A percentile compares a stretch with the other conserved stretches of the same genome.
Evolutionary conservation across 1,284 basidiomycete species (phyloP).

Genomic region (Pseudozyma sp.): DNA sequence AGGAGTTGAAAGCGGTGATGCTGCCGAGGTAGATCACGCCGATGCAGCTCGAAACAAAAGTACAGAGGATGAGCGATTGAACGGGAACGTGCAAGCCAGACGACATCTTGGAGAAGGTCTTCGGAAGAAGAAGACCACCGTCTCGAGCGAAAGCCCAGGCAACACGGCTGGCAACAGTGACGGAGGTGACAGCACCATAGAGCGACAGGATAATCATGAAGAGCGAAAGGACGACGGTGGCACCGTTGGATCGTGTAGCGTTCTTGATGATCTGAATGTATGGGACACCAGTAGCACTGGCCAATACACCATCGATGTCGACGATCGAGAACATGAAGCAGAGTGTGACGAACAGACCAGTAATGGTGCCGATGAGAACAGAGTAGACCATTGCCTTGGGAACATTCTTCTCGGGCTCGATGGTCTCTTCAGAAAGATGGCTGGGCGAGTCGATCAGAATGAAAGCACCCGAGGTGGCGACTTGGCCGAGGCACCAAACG

Average conservation of each 20-base stretch:
- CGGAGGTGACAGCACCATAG: constrained; percentile 33
- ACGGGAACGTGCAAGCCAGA: constrained; percentile 27
- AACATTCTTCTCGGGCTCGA: constrained; percentile 37
- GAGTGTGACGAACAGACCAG: constrained; percentile 33
- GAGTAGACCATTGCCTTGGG: constrained; percentile 43
- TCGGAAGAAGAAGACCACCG: constrained; percentile 25
- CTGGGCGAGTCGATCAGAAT: constrained; percentile 40
- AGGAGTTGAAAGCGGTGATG: constrained; percentile 42
- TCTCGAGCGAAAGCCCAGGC: constrained; percentile 39
- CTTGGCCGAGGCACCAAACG: constrained; percentile 31
- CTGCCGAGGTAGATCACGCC: constrained; percentile 39
- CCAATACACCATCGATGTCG: constrained; percentile 35
- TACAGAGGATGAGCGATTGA: constrained; percentile 27
- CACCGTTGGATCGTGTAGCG: constrained; percentile 30
- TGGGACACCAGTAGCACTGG: constrained; percentile 25
- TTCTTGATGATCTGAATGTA: constrained; percentile 41
- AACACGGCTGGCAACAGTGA: constrained; percentile 35
- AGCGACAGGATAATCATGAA: constrained; percentile 37
- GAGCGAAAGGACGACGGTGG: constrained; percentile 32
- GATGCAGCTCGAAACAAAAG: constrained; percentile 32
- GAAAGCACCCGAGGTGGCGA: constrained; percentile 33
- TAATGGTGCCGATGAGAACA: constrained; percentile 32
- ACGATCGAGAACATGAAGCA: constrained; percentile 43
- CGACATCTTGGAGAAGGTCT: constrained; percentile 26
- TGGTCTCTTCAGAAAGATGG: constrained; percentile 37